Evolutionary conservation across 148 eudicot species (phyloP).

Genomic region (Polygonum aviculare): DNA sequence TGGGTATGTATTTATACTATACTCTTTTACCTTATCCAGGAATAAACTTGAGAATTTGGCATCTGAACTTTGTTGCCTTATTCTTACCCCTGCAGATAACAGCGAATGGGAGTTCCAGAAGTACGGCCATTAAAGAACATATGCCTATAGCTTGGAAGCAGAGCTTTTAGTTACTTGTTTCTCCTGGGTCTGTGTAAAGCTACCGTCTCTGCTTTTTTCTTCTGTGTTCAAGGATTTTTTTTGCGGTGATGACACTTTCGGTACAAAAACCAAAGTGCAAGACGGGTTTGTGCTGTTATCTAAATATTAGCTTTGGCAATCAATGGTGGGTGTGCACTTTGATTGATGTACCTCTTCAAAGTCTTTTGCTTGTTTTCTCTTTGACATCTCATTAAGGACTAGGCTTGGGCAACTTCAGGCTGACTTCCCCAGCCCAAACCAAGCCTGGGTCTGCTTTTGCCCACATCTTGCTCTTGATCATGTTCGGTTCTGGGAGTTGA

Average conservation of each 20-base stretch:
- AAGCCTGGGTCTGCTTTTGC: too few species aligned
- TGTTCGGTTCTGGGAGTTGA: too few species aligned
- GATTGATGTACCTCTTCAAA: neutral
- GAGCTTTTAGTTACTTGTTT: neutral
- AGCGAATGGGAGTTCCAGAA: slow-evolving; percentile 96
- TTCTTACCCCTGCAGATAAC: slow-evolving; percentile 41
- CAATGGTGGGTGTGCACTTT: neutral
- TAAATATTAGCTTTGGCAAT: neutral
- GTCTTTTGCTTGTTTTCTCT: neutral
- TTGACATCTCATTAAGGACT: neutral
- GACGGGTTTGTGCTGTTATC: neutral
- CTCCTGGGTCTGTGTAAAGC: neutral
- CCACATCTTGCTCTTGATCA: too few species aligned
- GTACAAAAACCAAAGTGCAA: neutral
- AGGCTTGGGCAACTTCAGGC: too few species aligned
- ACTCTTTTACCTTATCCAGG: neutral
- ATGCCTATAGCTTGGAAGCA: neutral
- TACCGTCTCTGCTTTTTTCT: neutral
- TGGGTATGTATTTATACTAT: slow-evolving; percentile 33
- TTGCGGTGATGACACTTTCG: neutral
- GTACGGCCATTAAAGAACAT: slow-evolving; percentile 53
- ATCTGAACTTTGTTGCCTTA: neutral
- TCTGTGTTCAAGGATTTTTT: neutral
- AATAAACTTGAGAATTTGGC: neutral
- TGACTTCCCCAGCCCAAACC: too few species aligned